Evolutionary conservation across 495 filamentous ascomycete species (phyloP), one percentile per base, ranked within the genome.

Genomic region (Aspergillus kassunensis): DNA sequence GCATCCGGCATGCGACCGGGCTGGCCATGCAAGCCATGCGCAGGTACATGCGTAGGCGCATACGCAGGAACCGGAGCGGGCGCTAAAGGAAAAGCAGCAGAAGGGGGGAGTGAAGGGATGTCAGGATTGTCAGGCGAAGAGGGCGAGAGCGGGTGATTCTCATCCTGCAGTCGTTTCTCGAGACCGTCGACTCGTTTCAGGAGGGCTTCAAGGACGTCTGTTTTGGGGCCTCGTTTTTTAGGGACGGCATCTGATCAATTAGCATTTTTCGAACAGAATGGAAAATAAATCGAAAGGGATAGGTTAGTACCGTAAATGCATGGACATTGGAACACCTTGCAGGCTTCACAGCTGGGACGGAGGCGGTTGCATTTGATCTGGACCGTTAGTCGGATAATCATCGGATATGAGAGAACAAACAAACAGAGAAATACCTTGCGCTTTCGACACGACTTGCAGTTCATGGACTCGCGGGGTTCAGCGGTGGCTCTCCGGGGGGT

Each of bases 371-470:
- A 95, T 70, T 95, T 95, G 75, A 92, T 92, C 89, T 89, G 57
- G 37, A 21, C 23, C 34, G 9, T 47, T 11, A 36, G 53, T 49
- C 15, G 13, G 23, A 33, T 37, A 19, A 20, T 4, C 12, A 23
- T 13, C 31, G n/a, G n/a, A n/a, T 40, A 13, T 33, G 34, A 24
- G 10, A 35, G 18, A 35, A 16, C 12, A 35, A 35, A 24, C 21
- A 33, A 13, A 27, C 25, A 31, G 40, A 23, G 2, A 23, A 12
- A 2, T 19, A 90, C 88, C 77, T 95, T 95, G 61, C 89, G 79
- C 66, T 91, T 95, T 56, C 89, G 83, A 75, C 89, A 95, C 19
- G 86, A 90, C 65, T 95, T 92, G 81, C 89, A 95, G 67, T 95
- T 95, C 89, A 95, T 95, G 16, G 88, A 85, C 72, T 92, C 88